Conservation (phyloP, 148 eudicot genomes). For the Fagopyrum tataricum region DNA sequence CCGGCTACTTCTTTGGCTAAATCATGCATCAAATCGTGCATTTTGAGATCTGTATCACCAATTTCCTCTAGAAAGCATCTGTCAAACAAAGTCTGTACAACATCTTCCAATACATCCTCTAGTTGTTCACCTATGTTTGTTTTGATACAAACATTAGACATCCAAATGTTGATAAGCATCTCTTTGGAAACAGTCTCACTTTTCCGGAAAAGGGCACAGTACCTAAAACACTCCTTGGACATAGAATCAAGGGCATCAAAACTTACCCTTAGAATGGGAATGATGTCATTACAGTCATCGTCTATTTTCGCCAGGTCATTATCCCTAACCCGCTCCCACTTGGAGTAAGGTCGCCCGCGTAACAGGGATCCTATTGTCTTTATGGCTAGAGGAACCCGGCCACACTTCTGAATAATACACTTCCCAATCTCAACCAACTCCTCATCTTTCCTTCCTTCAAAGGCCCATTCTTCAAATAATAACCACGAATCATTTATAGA, state of each 20-base stretch:
- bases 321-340: conserved; percentile 12
- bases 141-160: conserved; percentile 23
- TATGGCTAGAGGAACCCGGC: conserved; percentile 32
- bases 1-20: conserved; percentile 19
- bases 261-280: conserved; percentile 22
- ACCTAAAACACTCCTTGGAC: conserved; percentile 24
- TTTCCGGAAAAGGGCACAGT: conserved; percentile 30
- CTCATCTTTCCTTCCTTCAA: neutral
- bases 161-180: conserved; percentile 21
- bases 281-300: conserved; percentile 8
- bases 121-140: neutral
- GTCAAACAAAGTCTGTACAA: conserved; percentile 1
- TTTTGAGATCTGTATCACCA: conserved; percentile 1
- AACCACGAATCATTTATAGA: conserved; percentile 19
- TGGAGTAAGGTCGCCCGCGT: neutral
- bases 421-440: conserved; percentile 16
- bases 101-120: conserved; percentile 10
- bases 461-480: conserved; percentile 26
- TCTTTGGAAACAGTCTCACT: conserved; percentile 2
- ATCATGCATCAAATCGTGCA: conserved; percentile 28
- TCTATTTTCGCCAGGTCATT: conserved; percentile 6
- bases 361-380: conserved; percentile 7
- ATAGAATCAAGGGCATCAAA: conserved; percentile 13
- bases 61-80: conserved; percentile 14
- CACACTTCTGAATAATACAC: conserved; percentile 29